Conservation (phyloP, 2,329 filamentous ascomycete genomes). For the Metarhizium robertsii region DNA sequence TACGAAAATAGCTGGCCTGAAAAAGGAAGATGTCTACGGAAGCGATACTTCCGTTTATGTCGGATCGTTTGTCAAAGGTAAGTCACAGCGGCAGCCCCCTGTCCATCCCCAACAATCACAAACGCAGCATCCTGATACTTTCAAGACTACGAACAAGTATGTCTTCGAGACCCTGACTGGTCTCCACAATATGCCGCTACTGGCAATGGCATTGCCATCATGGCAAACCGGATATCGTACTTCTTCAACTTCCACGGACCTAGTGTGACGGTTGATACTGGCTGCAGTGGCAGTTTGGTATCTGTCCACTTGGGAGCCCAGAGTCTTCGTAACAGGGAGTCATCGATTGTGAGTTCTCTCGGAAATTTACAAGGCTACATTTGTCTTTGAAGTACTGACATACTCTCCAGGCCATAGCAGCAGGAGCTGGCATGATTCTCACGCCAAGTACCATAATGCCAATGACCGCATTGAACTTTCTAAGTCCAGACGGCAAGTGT, state of each 20-base stretch:
- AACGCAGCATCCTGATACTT: background rate
- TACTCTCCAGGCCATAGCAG: constrained; percentile 32
- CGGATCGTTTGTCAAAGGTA: constrained; percentile 41
- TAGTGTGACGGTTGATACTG: constrained; percentile 49
- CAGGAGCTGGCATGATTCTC: constrained; percentile 43
- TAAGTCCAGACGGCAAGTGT: constrained; percentile 40
- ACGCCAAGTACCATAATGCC: constrained; percentile 46
- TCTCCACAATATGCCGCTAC: constrained; percentile 43
- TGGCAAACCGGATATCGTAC: constrained; percentile 47
- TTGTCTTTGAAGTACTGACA: background rate
- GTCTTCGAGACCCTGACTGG: constrained; percentile 39
- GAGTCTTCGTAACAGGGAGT: constrained; percentile 35
- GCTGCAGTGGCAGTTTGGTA: constrained; percentile 46
- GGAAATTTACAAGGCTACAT: background rate
- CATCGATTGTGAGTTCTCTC: constrained; percentile 23
- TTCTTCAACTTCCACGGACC: constrained; percentile 45
- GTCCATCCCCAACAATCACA: background rate
- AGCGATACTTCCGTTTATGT: constrained; percentile 39
- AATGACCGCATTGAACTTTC: constrained; percentile 44
- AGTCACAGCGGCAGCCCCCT: background rate
- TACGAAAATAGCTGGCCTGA: constrained; percentile 29
- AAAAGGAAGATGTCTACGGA: constrained; percentile 32
- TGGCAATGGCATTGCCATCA: constrained; percentile 41
- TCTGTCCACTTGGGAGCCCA: constrained; percentile 44
- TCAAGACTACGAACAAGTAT: constrained; percentile 40